Base-by-base conservation (phyloP, 306 rosid species). In the Abrus pulchellus region DNA sequence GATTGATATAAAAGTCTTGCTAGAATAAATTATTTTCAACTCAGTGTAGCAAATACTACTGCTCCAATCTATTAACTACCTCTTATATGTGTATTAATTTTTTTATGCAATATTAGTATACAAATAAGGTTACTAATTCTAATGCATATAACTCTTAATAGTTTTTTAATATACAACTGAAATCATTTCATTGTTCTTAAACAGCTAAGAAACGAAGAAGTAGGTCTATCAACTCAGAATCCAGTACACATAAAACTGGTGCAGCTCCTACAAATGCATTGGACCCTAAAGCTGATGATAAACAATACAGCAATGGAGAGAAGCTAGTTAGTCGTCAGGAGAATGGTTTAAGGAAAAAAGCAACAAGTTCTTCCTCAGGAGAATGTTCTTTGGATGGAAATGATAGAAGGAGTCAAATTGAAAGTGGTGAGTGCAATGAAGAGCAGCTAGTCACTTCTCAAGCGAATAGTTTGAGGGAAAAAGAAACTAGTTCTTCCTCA, bases 141-240 rank as follows among this genome's bases (percentile, higher is more conserved):
- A 29, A 20, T 13, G 32, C 8, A 32, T 64, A 12, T 48, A 12
- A 43, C 50, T 59, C 36, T 68, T 33, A 9, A 20, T 57, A 55
- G 20, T 9, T 81, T 13, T 20, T 74, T 32, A 57, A 74, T 52
- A 68, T 29, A 10, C 59, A 20, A 52, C 77, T 80, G 64, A 50
- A 84, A 74, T 80, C 20, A 57, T 68, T 74, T 54, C 33, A 28
- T 64, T 80, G 59, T 33, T 76, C 83, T 74, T 48, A 29, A 81
- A 73, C 97, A 96, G 99, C 97, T 48, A 92, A 93, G 74, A 86
- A 36, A 68, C 86, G 65, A 50, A 81, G 44, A 80, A 68, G 79
- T 43, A 80, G 45, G 40, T 64, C 69, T 41, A 82, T 57, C 67
- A 87, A 78, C 80, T 48, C 72, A 44, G 81, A 72, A 56, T 53